A percentile compares a stretch with the other conserved stretches of the same genome.
Conservation (phyloP, 352 stramenopile species). For the Pythium aphanidermatum region DNA sequence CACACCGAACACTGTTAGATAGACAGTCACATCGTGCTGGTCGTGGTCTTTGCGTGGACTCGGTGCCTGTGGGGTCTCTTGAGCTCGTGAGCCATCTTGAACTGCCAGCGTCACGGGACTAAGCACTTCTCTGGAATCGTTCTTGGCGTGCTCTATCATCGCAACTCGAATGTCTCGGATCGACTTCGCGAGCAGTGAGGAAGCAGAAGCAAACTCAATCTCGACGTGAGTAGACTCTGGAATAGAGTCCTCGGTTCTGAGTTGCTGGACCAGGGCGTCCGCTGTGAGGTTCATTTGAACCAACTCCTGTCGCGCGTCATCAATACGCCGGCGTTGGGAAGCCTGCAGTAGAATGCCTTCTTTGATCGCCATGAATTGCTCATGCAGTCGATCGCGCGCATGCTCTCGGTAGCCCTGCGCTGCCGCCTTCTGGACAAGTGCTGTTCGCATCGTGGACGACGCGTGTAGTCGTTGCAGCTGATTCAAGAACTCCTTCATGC, state of each 20-base stretch:
- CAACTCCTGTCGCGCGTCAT: conserved; percentile 12
- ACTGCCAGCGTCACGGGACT: too few species aligned
- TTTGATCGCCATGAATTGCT: conserved; percentile 20
- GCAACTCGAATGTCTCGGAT: conserved; percentile 16
- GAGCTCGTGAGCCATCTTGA: too few species aligned
- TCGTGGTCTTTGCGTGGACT: neutral
- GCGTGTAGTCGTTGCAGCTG: conserved; percentile 20
- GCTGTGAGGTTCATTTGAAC: conserved; percentile 13
- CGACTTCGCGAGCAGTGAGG: conserved; percentile 11
- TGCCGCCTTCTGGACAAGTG: conserved; percentile 20
- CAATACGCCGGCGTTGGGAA: conserved; percentile 18
- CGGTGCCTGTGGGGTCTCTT: neutral
- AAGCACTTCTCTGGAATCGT: too few species aligned
- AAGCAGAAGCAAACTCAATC: too few species aligned
- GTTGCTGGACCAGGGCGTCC: neutral
- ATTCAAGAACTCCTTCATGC: conserved; percentile 16
- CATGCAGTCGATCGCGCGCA: conserved; percentile 11
- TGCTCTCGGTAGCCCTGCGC: conserved; percentile 22
- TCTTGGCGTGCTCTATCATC: conserved; percentile 12
- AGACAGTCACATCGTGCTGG: conserved; percentile 9
- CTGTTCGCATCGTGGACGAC: conserved; percentile 8
- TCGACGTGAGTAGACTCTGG: too few species aligned
- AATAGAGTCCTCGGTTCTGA: neutral
- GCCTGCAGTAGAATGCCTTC: conserved; percentile 22
- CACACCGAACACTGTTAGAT: conserved; percentile 15